phyloP scores from a whole-genome alignment of 805 yeast species.

The Ogataea ganodermae region DNA sequence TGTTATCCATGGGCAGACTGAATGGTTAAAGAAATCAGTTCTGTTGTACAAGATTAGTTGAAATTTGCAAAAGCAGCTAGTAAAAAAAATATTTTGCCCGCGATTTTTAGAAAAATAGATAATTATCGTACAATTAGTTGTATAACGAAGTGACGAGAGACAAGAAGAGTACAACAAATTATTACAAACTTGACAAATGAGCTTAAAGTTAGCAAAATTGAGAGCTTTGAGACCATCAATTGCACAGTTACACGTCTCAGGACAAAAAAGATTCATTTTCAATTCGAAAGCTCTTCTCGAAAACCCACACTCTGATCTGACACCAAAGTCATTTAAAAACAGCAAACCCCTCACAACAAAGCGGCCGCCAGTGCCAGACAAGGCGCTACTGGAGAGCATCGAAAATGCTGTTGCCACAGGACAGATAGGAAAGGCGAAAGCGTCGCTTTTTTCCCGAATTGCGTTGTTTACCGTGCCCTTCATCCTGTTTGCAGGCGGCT shows the following conservation, averaged over 20 bases:
- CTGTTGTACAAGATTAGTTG: not conserved
- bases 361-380: constrained; percentile 14
- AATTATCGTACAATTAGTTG: not conserved
- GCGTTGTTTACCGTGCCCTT: constrained; percentile 27
- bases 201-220: not conserved
- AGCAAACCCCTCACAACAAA: constrained; percentile 8
- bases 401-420: constrained; percentile 21
- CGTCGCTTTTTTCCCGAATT: constrained; percentile 22
- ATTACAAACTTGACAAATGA: not conserved
- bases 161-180: not conserved
- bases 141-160: not conserved
- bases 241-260: not conserved
- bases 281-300: not conserved
- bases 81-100: constrained; percentile 3
- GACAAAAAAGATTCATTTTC: not conserved
- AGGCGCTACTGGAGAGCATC: constrained; percentile 19
- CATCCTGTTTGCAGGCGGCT: constrained; percentile 26
- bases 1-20: not conserved
- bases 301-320: not conserved
- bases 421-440: constrained; percentile 12
- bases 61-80: not conserved
- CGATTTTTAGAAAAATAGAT: not conserved
- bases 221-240: not conserved
- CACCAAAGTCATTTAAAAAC: constrained; percentile 6
- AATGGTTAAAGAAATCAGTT: not conserved